phyloP scores from a whole-genome alignment of 2,329 filamentous ascomycete species.

The Fusarium nisikadoi region DNA sequence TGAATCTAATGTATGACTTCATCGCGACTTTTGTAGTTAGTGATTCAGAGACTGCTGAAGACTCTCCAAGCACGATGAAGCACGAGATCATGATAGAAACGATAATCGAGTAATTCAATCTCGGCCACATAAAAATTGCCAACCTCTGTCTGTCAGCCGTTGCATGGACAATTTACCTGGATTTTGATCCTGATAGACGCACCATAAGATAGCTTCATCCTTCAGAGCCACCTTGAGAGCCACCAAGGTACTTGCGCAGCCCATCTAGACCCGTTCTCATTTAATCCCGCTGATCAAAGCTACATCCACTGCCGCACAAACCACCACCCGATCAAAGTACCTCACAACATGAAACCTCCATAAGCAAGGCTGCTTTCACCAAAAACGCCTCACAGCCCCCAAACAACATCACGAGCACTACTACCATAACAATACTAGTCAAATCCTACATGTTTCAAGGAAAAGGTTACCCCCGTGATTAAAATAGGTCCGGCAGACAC shows the following conservation, averaged over 20 bases:
- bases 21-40: fast-evolving
- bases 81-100: neutral
- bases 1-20: too few relatives aligned
- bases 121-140: neutral
- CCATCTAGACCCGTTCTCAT: neutral
- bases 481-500: neutral
- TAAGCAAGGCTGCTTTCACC: neutral
- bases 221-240: too few relatives aligned
- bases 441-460: neutral
- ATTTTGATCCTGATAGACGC: neutral
- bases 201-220: neutral
- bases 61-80: fast-evolving
- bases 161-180: fast-evolving
- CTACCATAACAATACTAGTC: neutral
- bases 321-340: neutral
- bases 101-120: neutral
- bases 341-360: neutral
- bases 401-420: neutral
- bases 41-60: fast-evolving
- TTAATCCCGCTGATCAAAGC: neutral
- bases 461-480: neutral
- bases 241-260: fast-evolving
- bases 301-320: neutral
- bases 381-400: neutral
- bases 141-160: neutral